These are phyloP conservation scores for Penicillium maclennaniae DNA, from an alignment of 495 filamentous ascomycete species.

Conservation along the genomic window DNA sequence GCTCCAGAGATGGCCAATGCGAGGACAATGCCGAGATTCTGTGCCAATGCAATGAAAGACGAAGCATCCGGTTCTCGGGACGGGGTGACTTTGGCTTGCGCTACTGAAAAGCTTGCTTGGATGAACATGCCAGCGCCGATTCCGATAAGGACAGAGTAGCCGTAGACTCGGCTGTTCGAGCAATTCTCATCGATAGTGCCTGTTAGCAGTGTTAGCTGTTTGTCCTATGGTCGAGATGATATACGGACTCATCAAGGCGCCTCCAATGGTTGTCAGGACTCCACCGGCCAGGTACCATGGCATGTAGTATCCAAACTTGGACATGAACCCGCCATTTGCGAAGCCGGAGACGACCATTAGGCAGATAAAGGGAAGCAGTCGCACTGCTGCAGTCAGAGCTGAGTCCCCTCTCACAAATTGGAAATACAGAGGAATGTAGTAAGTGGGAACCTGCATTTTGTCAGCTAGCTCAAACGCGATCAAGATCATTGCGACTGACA, in stretches of 20 bases:
- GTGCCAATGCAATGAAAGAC: constrained; percentile 51
- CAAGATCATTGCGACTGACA: neutral
- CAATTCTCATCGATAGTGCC: constrained; percentile 10
- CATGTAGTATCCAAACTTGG: constrained; percentile 51
- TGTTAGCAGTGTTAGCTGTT: neutral
- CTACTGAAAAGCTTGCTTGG: constrained; percentile 53
- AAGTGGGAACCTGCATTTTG: constrained; percentile 24
- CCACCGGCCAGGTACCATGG: constrained; percentile 54
- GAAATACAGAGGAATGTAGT: constrained; percentile 52
- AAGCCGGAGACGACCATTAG: constrained; percentile 46
- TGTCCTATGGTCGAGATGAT: neutral
- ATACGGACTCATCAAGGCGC: constrained; percentile 44
- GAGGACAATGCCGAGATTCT: constrained; percentile 51
- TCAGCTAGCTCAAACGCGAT: neutral
- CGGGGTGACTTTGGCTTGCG: constrained; percentile 42
- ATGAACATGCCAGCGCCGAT: constrained; percentile 50
- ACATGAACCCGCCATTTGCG: constrained; percentile 48
- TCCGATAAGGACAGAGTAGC: constrained; percentile 42
- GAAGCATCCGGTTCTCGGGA: constrained; percentile 41
- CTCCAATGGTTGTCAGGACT: constrained; percentile 45
- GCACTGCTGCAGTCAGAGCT: constrained; percentile 48
- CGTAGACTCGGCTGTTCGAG: constrained; percentile 3
- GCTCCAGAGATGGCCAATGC: constrained; percentile 54
- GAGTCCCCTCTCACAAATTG: constrained; percentile 52
- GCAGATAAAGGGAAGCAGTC: constrained; percentile 56